Conservation (phyloP, 768 basidiomycete genomes). For the Termitomyces sp. region DNA sequence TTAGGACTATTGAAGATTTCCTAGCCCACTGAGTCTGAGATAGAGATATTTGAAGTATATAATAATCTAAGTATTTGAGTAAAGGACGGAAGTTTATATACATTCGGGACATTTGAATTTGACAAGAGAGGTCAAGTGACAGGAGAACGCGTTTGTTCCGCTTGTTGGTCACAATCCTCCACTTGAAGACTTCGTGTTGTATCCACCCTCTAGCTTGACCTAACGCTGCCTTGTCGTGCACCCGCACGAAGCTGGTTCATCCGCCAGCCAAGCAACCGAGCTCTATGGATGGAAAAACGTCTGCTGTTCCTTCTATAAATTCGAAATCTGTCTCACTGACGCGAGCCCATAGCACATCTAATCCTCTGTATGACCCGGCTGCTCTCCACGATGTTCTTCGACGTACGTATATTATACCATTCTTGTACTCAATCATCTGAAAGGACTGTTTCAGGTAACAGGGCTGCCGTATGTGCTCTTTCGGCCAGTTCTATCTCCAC, state of each 20-base stretch:
- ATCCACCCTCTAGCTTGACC: constrained; percentile 13
- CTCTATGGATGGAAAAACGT: constrained; percentile 81
- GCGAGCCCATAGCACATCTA: constrained; percentile 40
- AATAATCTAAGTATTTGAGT: neutral
- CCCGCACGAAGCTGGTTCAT: constrained; percentile 68
- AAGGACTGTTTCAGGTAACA: constrained; percentile 51
- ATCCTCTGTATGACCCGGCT: constrained; percentile 57
- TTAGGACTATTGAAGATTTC: neutral
- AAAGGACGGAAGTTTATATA: no score
- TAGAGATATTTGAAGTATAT: no score
- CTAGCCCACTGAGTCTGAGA: neutral
- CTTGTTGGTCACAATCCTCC: constrained; percentile 3
- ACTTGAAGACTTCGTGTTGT: constrained; percentile 7
- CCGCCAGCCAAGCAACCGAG: constrained; percentile 55
- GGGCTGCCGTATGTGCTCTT: constrained; percentile 85
- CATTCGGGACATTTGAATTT: neutral
- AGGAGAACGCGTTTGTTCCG: constrained; percentile 17
- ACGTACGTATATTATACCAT: constrained; percentile 35
- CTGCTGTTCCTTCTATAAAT: neutral
- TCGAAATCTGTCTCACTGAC: constrained; percentile 14
- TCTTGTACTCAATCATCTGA: constrained; percentile 6
- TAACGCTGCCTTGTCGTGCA: constrained; percentile 40
- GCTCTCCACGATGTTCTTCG: constrained; percentile 61
- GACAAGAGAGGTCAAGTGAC: constrained; percentile 22
- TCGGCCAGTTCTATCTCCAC: constrained; percentile 91